Evolutionary conservation across 306 rosid species (phyloP), one percentile per base, ranked within the genome.

Genomic region (Citrullus colocynthis): DNA sequence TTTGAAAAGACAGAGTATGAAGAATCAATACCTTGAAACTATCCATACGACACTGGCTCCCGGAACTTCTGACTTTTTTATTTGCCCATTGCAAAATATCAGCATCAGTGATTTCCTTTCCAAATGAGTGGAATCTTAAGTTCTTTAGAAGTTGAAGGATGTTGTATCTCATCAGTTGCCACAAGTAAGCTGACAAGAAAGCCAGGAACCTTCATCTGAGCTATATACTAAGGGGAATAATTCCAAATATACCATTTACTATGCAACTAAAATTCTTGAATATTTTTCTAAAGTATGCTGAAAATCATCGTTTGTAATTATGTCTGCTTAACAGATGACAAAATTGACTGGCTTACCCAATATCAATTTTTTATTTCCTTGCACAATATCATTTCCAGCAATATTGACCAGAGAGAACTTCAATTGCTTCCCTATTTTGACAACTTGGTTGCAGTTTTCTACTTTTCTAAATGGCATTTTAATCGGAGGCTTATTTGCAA

Each of bases 391-490:
- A 80, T 92, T 90, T 78, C 99, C 99, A 75, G 99, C 99, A 84
- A 95, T 78, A 80, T 95, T 95, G 72, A 95, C 99, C 70, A 95
- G 80, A 18, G 99, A 95, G 87, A 95, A 95, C 77, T 89, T 92
- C 74, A 95, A 78, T 75, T 95, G 97, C 79, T 89, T 95, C 86
- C 99, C 99, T 6, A 95, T 81, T 84, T 90, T 92, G 69, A 95
- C 93, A 36, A 92, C 97, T 84, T 95, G 99, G 79, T 95, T 95
- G 82, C 99, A 95, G 82, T 95, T 95, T 82, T 95, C 97, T n/a
- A 95, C 97, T 90, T 95, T 95, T 83, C 85, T 95, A 74, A 95
- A 92, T 49, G 99, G 99, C 99, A 95, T 92, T 86, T 92, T 92
- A 45, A 95, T 92, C 6, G 99, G 99, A 81, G 99, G 99, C 81